Evolutionary conservation across 352 stramenopile genomes (phyloP), one percentile per base, ranked within the genome.

Genomic region (Globisporangium ultimum): DNA sequence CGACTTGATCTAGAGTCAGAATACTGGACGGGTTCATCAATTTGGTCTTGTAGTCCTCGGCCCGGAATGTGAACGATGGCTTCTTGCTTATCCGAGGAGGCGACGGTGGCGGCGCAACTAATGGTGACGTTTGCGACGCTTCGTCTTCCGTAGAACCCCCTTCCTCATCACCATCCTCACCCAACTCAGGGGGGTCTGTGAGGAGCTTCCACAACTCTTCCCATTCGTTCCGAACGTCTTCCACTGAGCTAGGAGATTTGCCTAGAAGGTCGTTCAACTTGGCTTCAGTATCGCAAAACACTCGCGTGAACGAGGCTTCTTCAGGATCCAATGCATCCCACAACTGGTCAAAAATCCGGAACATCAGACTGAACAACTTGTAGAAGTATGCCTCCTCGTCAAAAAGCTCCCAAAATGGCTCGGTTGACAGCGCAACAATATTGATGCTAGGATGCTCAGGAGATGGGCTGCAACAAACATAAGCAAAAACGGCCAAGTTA

Each of bases 351-450:
- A 89, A 93, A 24, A 93, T 77, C 14, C 87, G 72, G 45, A 91
- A 81, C 70, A 88, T 83, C 36, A 89, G 67, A 55, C 73, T 70
- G 55, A 95, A 95, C 9, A 93, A 58, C 55, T 91, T 91, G 54
- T 78, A 68, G 52, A 95, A 93, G 58, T 87, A 90, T 36, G 68
- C 68, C 12, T 90, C 78, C 57, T 95, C 85, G 22, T 89, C 79
- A 64, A 95, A 88, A 10, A 95, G 60, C 45, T 93, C 72, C 85
- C 85, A 95, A 52, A 90, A 92, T 18, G 85, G 85, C 53, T 95
- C 81, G 42, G 86, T 60, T 1, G 85, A 92, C 47, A 95, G 72
- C 36, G 80, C 66, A 11, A 91, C 73, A 28, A 93, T 87, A 58
- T 95, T 86, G 46, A 95, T 84, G 15, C 73, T 76, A 1, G 78